Percentiles rank a stretch among this genome's conserved stretches.
Evolutionary conservation across 2,329 filamentous ascomycete genomes (phyloP).

Genomic region (Neonectria ditissima): DNA sequence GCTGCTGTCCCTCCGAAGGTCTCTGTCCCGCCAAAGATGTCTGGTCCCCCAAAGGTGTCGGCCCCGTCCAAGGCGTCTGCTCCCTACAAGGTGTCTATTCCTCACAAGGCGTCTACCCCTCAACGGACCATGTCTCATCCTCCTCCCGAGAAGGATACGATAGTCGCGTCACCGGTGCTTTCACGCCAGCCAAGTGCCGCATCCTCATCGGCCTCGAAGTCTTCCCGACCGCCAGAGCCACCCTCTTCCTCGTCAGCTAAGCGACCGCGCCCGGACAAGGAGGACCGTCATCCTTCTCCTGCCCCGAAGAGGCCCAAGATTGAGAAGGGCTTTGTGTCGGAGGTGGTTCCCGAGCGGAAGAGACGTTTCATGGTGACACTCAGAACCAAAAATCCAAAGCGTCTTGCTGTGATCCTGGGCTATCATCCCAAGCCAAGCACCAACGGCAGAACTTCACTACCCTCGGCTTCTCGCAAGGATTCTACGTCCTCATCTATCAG

Average conservation of each 20-base stretch:
- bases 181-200: conserved; percentile 42
- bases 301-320: conserved; percentile 55
- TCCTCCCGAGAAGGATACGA: conserved; percentile 41
- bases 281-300: conserved; percentile 48
- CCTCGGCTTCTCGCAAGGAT: conserved; percentile 47
- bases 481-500: conserved; percentile 38
- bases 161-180: conserved; percentile 41
- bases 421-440: conserved; percentile 37
- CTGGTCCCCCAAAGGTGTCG: not conserved
- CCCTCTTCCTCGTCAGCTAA: conserved; percentile 45
- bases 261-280: conserved; percentile 53
- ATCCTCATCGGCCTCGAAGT: conserved; percentile 36
- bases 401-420: conserved; percentile 51
- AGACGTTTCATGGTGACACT: conserved; percentile 54
- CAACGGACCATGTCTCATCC: conserved; percentile 35
- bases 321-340: conserved; percentile 44
- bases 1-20: conserved; percentile 43
- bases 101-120: conserved; percentile 45
- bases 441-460: conserved; percentile 49
- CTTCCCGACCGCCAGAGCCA: conserved; percentile 34
- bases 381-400: conserved; percentile 50
- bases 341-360: conserved; percentile 42
- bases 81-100: not conserved
- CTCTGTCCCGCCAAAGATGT: conserved; percentile 27
- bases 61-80: not conserved